Conservation (phyloP, 2,329 filamentous ascomycete genomes). For the Coniochaeta sp. region DNA sequence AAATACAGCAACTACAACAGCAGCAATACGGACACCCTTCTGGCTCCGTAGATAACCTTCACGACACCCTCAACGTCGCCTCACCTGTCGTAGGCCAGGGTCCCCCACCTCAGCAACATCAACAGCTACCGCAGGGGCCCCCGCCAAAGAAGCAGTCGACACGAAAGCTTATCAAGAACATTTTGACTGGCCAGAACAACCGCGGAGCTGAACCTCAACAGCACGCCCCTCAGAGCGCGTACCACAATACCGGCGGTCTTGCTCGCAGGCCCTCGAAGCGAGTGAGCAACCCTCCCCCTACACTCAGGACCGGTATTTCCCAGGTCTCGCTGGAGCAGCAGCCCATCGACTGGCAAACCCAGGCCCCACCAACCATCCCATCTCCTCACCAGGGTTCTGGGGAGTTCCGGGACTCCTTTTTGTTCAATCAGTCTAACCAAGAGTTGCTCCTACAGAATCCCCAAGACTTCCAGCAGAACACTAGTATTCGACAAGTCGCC, state of each 20-base stretch:
- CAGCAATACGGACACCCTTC: slow-evolving; percentile 21
- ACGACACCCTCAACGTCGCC: slow-evolving; percentile 17
- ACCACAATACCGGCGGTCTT: slow-evolving; percentile 42
- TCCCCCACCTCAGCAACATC: slow-evolving; percentile 6
- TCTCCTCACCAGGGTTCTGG: slow-evolving; percentile 38
- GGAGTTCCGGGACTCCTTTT: slow-evolving; percentile 24
- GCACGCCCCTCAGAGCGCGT: slow-evolving; percentile 23
- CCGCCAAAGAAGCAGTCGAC: slow-evolving; percentile 36
- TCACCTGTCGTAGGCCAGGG: slow-evolving; percentile 17
- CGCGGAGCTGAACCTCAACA: slow-evolving; percentile 16
- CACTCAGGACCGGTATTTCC: slow-evolving; percentile 33
- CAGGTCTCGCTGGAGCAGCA: slow-evolving; percentile 29
- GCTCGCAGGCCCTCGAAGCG: slow-evolving; percentile 51
- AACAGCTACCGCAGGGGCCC: slow-evolving; percentile 16
- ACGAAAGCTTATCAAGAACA: slow-evolving; percentile 46
- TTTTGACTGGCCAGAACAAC: slow-evolving; percentile 36
- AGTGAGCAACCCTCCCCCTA: slow-evolving; percentile 37
- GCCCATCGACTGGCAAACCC: slow-evolving; percentile 24
- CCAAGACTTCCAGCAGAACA: slow-evolving; percentile 23
- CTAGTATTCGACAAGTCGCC: slow-evolving; percentile 36
- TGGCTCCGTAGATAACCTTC: slow-evolving; percentile 34
- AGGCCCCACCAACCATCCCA: slow-evolving; percentile 23
- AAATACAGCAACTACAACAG: slow-evolving; percentile 13
- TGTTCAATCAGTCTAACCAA: slow-evolving; percentile 30
- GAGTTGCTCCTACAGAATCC: slow-evolving; percentile 31